These are phyloP conservation scores for Symbiodinium pilosum DNA, from an alignment of 73 alveolate species.

Conservation along the genomic window DNA sequence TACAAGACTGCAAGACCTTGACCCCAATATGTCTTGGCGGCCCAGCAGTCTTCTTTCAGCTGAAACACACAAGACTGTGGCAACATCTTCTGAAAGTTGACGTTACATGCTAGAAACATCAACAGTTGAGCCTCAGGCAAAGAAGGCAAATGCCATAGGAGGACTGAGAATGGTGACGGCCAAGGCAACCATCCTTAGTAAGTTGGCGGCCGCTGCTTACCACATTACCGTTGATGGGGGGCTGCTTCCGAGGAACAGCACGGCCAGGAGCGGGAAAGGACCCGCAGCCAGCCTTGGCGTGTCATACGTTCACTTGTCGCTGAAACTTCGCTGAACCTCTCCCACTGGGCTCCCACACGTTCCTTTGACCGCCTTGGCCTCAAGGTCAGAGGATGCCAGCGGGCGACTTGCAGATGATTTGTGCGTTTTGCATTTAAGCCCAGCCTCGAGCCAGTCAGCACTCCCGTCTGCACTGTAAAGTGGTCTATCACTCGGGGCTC, in stretches of 20 bases:
- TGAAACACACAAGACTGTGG: no score
- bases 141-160: constrained; percentile 67
- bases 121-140: neutral
- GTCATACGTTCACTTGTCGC: neutral
- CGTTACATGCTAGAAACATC: neutral
- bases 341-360: neutral
- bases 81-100: neutral
- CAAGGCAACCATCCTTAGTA: constrained; percentile 36
- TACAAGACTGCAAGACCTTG: neutral
- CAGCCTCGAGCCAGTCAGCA: constrained; percentile 68
- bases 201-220: neutral
- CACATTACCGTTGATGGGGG: neutral
- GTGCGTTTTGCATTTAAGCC: no score
- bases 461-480: constrained; percentile 80
- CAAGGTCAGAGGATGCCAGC: no score
- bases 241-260: constrained; percentile 28
- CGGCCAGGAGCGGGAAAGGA: constrained; percentile 60
- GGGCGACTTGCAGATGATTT: no score
- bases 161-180: constrained; percentile 38
- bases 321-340: neutral
- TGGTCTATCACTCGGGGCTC: constrained; percentile 80
- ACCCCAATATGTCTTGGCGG: neutral
- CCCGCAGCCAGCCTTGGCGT: constrained; percentile 49
- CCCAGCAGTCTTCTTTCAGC: no score
- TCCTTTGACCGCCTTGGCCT: neutral